These are phyloP conservation scores for Extremus antarcticus DNA, from an alignment of 495 filamentous ascomycete genomes.

Conservation along the genomic window DNA sequence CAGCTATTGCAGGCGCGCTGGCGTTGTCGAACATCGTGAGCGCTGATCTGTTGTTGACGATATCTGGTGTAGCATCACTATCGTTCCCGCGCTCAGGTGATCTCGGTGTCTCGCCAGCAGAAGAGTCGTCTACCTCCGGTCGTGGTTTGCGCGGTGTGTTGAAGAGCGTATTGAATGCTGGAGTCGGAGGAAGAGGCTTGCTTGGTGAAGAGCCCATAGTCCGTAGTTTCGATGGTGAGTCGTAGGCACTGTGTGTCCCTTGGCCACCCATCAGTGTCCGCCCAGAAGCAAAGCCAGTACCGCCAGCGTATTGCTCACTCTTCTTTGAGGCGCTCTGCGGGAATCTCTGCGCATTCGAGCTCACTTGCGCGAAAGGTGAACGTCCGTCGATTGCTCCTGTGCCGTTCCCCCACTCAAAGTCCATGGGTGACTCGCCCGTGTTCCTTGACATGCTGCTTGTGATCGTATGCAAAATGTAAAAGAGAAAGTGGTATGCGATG, in stretches of 20 bases:
- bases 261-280: neutral
- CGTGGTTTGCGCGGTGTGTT: conserved; percentile 70
- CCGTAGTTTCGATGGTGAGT: conserved; percentile 7
- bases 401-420: conserved; percentile 51
- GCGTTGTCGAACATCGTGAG: conserved; percentile 33
- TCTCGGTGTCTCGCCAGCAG: conserved; percentile 64
- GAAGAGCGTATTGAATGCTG: conserved; percentile 54
- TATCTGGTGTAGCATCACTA: conserved; percentile 59
- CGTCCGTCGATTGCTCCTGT: conserved; percentile 44
- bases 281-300: conserved; percentile 17
- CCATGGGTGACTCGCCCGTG: conserved; percentile 43
- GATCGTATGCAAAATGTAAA: neutral
- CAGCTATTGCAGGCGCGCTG: conserved; percentile 22
- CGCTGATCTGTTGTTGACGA: conserved; percentile 15
- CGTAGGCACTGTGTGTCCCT: conserved; percentile 44
- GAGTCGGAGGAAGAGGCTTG: conserved; percentile 35
- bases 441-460: conserved; percentile 14
- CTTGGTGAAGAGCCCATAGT: conserved; percentile 36
- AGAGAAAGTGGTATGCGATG: too few species aligned
- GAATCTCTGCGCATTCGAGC: conserved; percentile 34
- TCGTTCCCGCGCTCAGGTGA: conserved; percentile 60
- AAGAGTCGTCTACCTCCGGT: conserved; percentile 58
- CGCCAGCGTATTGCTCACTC: conserved; percentile 6
- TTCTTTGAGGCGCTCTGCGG: conserved; percentile 18
- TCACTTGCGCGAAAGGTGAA: conserved; percentile 46